These are phyloP conservation scores for Chalciporus piperatus DNA, from an alignment of 768 basidiomycete genomes.

Conservation along the genomic window DNA sequence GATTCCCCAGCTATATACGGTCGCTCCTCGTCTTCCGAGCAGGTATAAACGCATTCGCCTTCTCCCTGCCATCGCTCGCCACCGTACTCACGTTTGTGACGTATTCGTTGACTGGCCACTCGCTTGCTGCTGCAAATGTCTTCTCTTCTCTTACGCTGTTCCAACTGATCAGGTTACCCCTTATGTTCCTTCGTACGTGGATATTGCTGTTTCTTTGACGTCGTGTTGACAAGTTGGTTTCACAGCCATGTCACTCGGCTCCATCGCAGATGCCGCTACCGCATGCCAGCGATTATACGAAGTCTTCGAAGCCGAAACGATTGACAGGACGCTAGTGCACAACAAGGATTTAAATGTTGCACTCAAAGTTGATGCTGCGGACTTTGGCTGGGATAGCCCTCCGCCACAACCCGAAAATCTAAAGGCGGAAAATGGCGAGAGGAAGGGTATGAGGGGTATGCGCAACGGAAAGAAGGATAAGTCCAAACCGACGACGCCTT, in stretches of 20 bases:
- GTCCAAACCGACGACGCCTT: conserved; percentile 22
- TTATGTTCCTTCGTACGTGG: conserved; percentile 62
- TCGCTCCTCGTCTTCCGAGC: conserved; percentile 63
- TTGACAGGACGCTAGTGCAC: conserved; percentile 54
- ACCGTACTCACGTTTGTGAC: conserved; percentile 76
- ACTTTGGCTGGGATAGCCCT: conserved; percentile 86
- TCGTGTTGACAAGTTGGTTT: not conserved
- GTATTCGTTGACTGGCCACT: conserved; percentile 71
- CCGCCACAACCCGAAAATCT: conserved; percentile 46
- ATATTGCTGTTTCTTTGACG: not conserved
- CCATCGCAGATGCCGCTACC: conserved; percentile 83
- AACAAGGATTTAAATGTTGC: conserved; percentile 61
- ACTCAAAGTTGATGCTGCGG: conserved; percentile 61
- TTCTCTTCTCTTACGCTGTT: conserved; percentile 87
- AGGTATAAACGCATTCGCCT: conserved; percentile 63
- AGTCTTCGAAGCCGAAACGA: conserved; percentile 82
- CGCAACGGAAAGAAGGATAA: conserved; percentile 11
- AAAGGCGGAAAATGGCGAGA: conserved; percentile 8
- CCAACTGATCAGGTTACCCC: conserved; percentile 75
- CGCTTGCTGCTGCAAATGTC: conserved; percentile 64
- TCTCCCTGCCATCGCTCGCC: conserved; percentile 74
- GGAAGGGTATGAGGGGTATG: conserved; percentile 1
- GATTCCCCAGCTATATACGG: conserved; percentile 52
- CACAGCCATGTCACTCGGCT: conserved; percentile 63
- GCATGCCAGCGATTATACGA: conserved; percentile 73